These are phyloP conservation scores for Hemileccinum impolitum DNA, from an alignment of 768 basidiomycete species.

Conservation along the genomic window DNA sequence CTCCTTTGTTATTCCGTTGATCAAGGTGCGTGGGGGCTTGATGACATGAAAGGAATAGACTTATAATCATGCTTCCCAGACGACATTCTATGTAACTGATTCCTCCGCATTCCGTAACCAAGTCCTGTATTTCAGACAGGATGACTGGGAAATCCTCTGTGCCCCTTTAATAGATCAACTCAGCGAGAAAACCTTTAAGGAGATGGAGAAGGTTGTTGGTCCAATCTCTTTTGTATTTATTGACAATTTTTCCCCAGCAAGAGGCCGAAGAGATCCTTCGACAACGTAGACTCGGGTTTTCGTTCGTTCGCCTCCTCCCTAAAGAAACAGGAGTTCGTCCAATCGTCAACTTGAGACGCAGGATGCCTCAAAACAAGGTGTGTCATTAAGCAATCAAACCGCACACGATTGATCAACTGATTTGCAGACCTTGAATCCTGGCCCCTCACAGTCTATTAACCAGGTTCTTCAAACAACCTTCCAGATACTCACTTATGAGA, in stretches of 20 bases:
- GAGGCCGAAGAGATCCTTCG: slow-evolving; percentile 65
- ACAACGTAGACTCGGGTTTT: slow-evolving; percentile 76
- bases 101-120: slow-evolving; percentile 81
- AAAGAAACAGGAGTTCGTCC: slow-evolving; percentile 95
- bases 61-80: slow-evolving; percentile 42
- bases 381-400: neutral
- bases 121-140: slow-evolving; percentile 89
- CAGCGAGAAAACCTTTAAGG: slow-evolving; percentile 63
- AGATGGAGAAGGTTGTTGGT: slow-evolving; percentile 56
- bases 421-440: slow-evolving; percentile 30
- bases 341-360: slow-evolving; percentile 82
- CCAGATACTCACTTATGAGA: slow-evolving; percentile 84
- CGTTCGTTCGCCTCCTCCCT: slow-evolving; percentile 84
- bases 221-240: neutral
- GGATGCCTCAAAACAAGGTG: slow-evolving; percentile 38
- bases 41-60: neutral
- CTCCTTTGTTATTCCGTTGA: slow-evolving; percentile 71
- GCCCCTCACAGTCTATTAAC: slow-evolving; percentile 70
- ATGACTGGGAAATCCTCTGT: slow-evolving; percentile 88
- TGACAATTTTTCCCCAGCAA: slow-evolving; percentile 36
- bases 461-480: slow-evolving; percentile 82
- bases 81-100: slow-evolving; percentile 92
- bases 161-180: slow-evolving; percentile 78
- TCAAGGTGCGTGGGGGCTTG: slow-evolving; percentile 53
- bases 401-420: neutral